phyloP scores from a whole-genome alignment of 1,139 yeast genomes.

The Zygoascus hellenicus region DNA sequence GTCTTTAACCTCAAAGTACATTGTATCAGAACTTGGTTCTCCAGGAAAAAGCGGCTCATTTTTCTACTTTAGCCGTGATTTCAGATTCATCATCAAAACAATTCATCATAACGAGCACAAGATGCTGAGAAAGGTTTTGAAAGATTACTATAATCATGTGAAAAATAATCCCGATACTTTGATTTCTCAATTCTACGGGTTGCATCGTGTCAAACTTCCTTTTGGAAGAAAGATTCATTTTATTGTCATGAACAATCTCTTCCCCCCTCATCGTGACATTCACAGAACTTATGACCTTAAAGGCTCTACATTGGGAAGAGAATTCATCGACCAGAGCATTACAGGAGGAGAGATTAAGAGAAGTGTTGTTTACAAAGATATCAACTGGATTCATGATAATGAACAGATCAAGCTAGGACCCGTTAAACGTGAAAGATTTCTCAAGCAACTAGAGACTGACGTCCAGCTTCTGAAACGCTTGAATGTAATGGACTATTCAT shows the following conservation, averaged over 20 bases:
- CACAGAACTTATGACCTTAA: constrained; percentile 85
- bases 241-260: constrained; percentile 92
- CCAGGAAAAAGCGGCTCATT: constrained; percentile 98
- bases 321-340: constrained; percentile 28
- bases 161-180: constrained; percentile 81
- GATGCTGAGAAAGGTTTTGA: constrained; percentile 67
- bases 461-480: constrained; percentile 63
- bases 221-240: constrained; percentile 83
- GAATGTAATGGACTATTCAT: constrained; percentile 93
- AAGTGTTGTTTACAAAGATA: constrained; percentile 60
- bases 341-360: constrained; percentile 22
- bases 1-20: constrained; percentile 87
- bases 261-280: constrained; percentile 90
- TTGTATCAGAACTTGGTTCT: constrained; percentile 85
- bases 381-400: constrained; percentile 73
- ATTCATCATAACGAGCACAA: constrained; percentile 91
- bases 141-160: constrained; percentile 76
- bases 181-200: constrained; percentile 88
- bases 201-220: constrained; percentile 90
- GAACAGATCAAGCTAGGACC: constrained; percentile 71
- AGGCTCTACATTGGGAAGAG: constrained; percentile 87
- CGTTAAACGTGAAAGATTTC: constrained; percentile 49
- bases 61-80: constrained; percentile 91
- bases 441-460: constrained; percentile 69
- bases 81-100: constrained; percentile 89